phyloP scores from a whole-genome alignment of 257 asterid genomes.

The Oldenlandia corymbosa region DNA sequence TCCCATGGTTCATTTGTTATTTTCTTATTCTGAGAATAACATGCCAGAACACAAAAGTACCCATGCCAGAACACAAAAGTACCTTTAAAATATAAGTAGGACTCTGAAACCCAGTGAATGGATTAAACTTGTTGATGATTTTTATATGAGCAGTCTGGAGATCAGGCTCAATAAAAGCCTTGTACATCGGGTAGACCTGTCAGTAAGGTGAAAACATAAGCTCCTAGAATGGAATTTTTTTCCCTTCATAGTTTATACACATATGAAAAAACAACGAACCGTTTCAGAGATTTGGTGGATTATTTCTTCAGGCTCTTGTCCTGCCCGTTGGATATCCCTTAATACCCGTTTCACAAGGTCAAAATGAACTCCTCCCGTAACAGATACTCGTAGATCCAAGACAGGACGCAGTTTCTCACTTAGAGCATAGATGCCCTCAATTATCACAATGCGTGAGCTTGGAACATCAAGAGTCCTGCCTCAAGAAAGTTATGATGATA shows the following conservation, averaged over 20 bases:
- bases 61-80: constrained; percentile 14
- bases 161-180: constrained; percentile 97
- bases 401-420: constrained; percentile 75
- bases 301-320: constrained; percentile 96
- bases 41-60: background rate
- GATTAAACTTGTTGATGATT: constrained; percentile 90
- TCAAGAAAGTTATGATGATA: constrained; percentile 23
- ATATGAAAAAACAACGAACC: constrained; percentile 39
- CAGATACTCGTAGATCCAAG: constrained; percentile 88
- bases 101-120: constrained; percentile 85
- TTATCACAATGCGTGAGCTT: constrained; percentile 74
- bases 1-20: background rate
- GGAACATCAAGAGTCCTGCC: constrained; percentile 94
- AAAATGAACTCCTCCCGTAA: constrained; percentile 97
- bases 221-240: constrained; percentile 2
- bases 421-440: constrained; percentile 94
- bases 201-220: constrained; percentile 28
- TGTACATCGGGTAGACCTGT: constrained; percentile 99
- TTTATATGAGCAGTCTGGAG: constrained; percentile 91
- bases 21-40: background rate
- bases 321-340: constrained; percentile 94
- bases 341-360: constrained; percentile 96
- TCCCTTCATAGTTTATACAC: constrained; percentile 6
- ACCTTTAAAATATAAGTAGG: constrained; percentile 98
- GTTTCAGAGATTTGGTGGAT: constrained; percentile 98